Base-by-base conservation (phyloP, 208 protist genomes). In the Sergeia podlipaevii region DNA sequence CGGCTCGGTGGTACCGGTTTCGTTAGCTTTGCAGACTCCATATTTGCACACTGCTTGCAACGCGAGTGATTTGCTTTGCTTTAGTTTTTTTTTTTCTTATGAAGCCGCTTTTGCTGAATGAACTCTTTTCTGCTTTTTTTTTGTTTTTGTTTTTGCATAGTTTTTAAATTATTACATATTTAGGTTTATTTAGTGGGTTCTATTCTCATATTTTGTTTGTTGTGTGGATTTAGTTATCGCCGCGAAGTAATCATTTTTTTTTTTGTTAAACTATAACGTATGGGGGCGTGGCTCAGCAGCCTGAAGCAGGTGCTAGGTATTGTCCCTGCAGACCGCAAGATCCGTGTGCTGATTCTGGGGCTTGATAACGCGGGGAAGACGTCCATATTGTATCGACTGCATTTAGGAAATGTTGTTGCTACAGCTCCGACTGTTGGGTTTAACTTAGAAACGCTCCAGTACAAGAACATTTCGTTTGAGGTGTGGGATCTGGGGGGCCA, bases 341-440 rank as follows among this genome's bases (percentile, higher is more conserved):
- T 93, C 39, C 80, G 92, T 27, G 92, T 98, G 32, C 76, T 98
- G 11, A 96, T 98, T 65, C 64, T 98, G 21, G 96, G 96, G 17
- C 74, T 98, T 2, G 97, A 99, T 68, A 96, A 95, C 33, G 96
- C 96, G 0, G 97, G 97, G 20, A 99, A 99, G 65, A 99, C 98
- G 6, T 97, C 96, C 13, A 97, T 99, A 60, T 75, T 99, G 4
- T 99, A 99, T 81, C 96, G 97, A 33, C 62, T 99, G 28, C 98
- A 99, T 55, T 72, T 99, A 5, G 96, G 95, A n/a, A 89, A 98
- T 78, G 84, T 97, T 13, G 96, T 98, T 23, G 96, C 94, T 0
- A 99, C 97, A 4, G 96, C 98, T 7, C 97, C 97, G 0, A 99
- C 98, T 0, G 97, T 99, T 21, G 93, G 97, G 7, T 97, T 99